Base-by-base conservation (phyloP, 371 early-diverging fungal species). In the Mucor plumbeus region DNA sequence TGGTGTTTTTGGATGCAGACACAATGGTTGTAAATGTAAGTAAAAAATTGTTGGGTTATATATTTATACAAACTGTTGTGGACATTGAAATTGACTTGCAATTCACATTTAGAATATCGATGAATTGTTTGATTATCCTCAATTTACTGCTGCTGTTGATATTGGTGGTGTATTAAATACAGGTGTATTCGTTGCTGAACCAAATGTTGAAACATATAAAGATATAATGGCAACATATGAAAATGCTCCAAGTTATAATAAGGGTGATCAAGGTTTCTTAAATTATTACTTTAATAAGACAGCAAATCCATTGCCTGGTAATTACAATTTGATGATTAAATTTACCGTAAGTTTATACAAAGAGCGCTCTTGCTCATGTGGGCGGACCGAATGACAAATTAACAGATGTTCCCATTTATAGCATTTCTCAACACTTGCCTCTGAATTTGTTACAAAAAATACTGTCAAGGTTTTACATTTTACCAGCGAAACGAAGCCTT, bases 1-100 rank as follows among this genome's bases (percentile, higher is more conserved):
- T 77, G 40, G 74, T 78, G 1, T 78, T 66, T 71, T 55, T 78
- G 21, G 78, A 78, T 63, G 78, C 78, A 21, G 78, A 78, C 48
- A 75, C 79, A 7, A 73, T 78, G 71, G 76, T 78, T 5, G 48
- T 73, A 13, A 63, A 69, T 43, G 76, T 76, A 61, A 68, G 50
- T 63, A 21, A 50, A 26, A 26, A 26, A 50, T 5, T 35, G 15
- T 35, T 17, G 19, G 55, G 14, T 21, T 9, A 31, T 5, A 11
- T 26, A 26, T n/a, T n/a, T 26, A 26, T 26, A 26, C 26, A 26
- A 26, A 3, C 3, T 26, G 26, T 15, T 14, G 11, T n/a, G 7
- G 13, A 53, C 31, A 43, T 43, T 53, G 14, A 19, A 41, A 54
- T 56, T 53, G 35, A 36, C n/a, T 26, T 26, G 21, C 26, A 21